Conservation (phyloP, 148 eudicot genomes). For the Dianthus caryophyllus region DNA sequence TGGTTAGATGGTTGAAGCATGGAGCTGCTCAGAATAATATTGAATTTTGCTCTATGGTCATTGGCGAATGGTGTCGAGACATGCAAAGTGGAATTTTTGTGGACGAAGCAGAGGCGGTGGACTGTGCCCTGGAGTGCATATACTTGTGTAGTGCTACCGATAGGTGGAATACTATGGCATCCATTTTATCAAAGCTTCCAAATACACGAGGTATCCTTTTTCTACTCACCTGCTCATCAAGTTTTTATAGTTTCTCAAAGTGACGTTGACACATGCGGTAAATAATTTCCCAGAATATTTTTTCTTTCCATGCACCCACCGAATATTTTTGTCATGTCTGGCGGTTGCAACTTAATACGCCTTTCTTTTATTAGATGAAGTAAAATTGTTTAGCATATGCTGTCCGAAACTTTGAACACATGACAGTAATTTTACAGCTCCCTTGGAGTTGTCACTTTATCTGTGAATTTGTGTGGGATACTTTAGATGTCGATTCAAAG, state of each 20-base stretch:
- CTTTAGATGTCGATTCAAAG: too few species aligned
- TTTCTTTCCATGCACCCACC: background rate
- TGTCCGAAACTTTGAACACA: background rate
- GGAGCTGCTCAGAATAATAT: constrained; percentile 58
- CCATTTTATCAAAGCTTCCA: constrained; percentile 71
- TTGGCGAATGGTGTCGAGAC: constrained; percentile 75
- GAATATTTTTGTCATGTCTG: background rate
- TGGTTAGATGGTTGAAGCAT: constrained; percentile 90
- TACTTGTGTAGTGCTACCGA: constrained; percentile 59
- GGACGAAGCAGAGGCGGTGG: constrained; percentile 61
- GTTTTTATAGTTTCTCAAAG: constrained; percentile 2
- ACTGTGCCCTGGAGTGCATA: constrained; percentile 83
- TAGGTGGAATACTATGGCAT: constrained; percentile 87
- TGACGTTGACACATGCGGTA: background rate
- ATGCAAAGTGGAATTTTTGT: constrained; percentile 42
- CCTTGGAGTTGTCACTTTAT: background rate
- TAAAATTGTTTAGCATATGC: background rate
- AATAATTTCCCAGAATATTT: background rate
- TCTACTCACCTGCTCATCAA: constrained; percentile 4
- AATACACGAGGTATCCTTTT: constrained; percentile 42
- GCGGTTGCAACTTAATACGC: background rate
- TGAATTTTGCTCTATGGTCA: constrained; percentile 59
- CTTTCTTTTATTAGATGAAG: background rate
- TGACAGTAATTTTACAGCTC: background rate
- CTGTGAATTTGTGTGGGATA: too few species aligned